phyloP scores from a whole-genome alignment of 371 early-diverging fungal species.

The Paraphysoderma sedebokerense region DNA sequence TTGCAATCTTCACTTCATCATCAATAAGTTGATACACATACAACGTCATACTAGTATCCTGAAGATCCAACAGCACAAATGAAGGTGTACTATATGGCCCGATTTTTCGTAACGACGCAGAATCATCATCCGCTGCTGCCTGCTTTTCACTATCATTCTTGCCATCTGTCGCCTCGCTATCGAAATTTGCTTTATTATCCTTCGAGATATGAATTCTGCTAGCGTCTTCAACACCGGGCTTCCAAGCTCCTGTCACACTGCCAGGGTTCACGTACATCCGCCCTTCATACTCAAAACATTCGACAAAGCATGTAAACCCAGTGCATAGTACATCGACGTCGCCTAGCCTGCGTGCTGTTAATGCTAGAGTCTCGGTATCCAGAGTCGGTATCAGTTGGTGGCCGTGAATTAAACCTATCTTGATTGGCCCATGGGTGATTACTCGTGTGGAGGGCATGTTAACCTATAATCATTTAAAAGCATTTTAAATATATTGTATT shows the following conservation, averaged over 20 bases:
- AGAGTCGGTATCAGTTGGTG: constrained; percentile 82
- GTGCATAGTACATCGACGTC: constrained; percentile 76
- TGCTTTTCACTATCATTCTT: background rate
- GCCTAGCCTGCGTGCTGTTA: constrained; percentile 66
- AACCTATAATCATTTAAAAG: too few species aligned
- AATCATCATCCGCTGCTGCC: background rate
- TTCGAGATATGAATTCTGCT: too few species aligned
- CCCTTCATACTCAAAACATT: constrained; percentile 76
- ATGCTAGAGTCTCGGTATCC: constrained; percentile 56
- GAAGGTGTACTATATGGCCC: constrained; percentile 55
- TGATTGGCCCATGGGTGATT: constrained; percentile 55
- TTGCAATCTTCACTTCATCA: constrained; percentile 81
- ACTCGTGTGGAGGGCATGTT: too few species aligned
- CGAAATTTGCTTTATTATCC: too few species aligned
- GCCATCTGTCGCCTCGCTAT: background rate
- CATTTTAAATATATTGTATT: too few species aligned
- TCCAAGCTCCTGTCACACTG: constrained; percentile 87
- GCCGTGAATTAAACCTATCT: constrained; percentile 75
- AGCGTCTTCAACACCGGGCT: too few species aligned
- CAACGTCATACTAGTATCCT: constrained; percentile 48
- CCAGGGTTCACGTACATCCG: constrained; percentile 88
- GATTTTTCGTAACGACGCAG: background rate
- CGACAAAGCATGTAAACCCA: constrained; percentile 64
- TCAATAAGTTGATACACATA: constrained; percentile 85
- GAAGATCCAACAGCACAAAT: constrained; percentile 89